A percentile compares a stretch with the other conserved stretches of the same genome.
phyloP scores from a whole-genome alignment of 345 rosid genomes.

The Heritiera littoralis region DNA sequence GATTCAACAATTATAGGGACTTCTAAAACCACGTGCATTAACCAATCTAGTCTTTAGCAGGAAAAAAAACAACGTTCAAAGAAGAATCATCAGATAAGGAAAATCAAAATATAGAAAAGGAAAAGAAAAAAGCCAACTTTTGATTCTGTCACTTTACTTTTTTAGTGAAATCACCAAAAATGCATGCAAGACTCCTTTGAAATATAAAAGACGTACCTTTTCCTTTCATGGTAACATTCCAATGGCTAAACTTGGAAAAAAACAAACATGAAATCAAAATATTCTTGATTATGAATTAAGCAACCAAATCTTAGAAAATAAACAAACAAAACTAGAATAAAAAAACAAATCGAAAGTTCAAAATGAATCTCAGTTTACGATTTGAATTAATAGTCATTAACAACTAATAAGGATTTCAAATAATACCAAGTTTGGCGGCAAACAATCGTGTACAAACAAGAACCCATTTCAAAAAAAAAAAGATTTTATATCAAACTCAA shows the following conservation, averaged over 20 bases:
- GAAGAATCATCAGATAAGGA: background rate
- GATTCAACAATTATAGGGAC: background rate
- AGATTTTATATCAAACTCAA: background rate
- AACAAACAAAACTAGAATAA: no score
- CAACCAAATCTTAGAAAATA: no score
- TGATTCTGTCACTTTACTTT: no score
- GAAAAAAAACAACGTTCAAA: slow-evolving; percentile 4
- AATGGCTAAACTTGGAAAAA: background rate
- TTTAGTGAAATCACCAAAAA: no score
- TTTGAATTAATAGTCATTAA: no score
- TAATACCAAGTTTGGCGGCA: background rate
- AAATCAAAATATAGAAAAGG: background rate
- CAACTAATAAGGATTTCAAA: background rate
- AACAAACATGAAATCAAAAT: no score
- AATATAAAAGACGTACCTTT: background rate
- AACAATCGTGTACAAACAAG: background rate
- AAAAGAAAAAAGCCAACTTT: no score
- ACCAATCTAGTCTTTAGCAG: background rate
- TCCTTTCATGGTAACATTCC: background rate
- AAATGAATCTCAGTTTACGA: background rate
- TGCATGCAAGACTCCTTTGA: background rate
- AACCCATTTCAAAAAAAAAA: background rate
- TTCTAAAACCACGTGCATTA: background rate
- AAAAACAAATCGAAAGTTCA: no score
- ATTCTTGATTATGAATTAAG: no score